Evolutionary conservation across 1,284 basidiomycete genomes (phyloP), one percentile per base, ranked within the genome.

Genomic region (Trichosporon asahii): DNA sequence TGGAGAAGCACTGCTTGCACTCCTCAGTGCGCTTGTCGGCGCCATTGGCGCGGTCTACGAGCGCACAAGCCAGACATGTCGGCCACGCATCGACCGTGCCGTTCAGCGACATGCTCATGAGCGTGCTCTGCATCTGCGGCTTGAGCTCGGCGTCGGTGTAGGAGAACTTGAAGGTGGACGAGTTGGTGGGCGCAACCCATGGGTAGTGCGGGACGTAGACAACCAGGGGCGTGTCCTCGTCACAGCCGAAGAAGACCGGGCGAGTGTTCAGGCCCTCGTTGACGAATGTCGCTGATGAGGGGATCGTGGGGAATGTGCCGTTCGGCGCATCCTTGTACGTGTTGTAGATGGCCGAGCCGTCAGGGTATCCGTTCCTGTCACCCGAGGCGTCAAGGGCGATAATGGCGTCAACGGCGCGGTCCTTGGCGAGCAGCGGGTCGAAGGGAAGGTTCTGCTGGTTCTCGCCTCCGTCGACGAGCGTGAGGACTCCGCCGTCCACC

Each of bases 221-320:
- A 55, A 86, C 74, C 12, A 85, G 67, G 5, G 85, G 84, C 3
- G 84, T 83, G 12, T 77, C 82, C 61, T 80, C 81, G 70, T 82
- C 82, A 70, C 78, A 78, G 2, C 82, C 78, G 66, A 80, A 80
- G 74, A 82, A 80, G 0, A 84, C 84, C 2, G 87, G 87, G 27
- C 86, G 83, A 0, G 81, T 81, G 78, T 86, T 87, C 46, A 85
- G 81, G 11, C 86, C 87, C 25, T 83, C 81, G 68, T 86, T 85
- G 75, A 88, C 78, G 64, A 87, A 86, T 0, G 85, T 85, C 69
- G 84, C 83, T 2, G 79, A 75, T 15, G 76, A 76, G 0, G 86
- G 86, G 15, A 86, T 80, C 11, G 73, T 60, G 0, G 85, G 85
- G 78, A 86, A 77, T 67, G 21, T 70, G 4, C 78, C 71, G 11